phyloP scores from a whole-genome alignment of 2,329 filamentous ascomycete species.

The Xylaria sp. region DNA sequence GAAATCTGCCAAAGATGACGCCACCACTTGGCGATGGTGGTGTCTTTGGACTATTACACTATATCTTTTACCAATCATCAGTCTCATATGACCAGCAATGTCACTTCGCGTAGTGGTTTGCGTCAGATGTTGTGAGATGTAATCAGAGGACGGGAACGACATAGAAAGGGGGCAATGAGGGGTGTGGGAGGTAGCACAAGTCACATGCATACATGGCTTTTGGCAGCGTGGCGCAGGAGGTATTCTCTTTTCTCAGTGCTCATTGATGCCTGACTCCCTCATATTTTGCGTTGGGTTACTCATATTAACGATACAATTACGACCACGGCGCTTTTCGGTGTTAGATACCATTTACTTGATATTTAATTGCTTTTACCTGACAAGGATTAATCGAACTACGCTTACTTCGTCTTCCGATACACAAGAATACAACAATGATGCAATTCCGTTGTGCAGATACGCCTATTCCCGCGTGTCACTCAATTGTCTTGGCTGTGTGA shows the following conservation, averaged over 20 bases:
- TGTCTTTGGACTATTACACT: slow-evolving; percentile 39
- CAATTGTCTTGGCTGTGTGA: slow-evolving; percentile 15
- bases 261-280: slow-evolving; percentile 7
- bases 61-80: slow-evolving; percentile 37
- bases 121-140: slow-evolving; percentile 10
- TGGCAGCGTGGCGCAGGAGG: slow-evolving; percentile 34
- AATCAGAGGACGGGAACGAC: neutral
- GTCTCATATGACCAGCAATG: slow-evolving; percentile 30
- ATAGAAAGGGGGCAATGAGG: slow-evolving; percentile 4
- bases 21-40: slow-evolving; percentile 39
- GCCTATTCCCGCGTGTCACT: neutral
- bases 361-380: slow-evolving; percentile 7
- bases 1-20: slow-evolving; percentile 35
- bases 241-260: slow-evolving; percentile 17
- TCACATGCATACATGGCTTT: slow-evolving; percentile 31
- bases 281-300: slow-evolving; percentile 6
- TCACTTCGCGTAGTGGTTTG: neutral
- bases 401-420: neutral
- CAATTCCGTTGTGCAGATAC: neutral
- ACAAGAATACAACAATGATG: neutral
- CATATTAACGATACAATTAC: slow-evolving; percentile 18
- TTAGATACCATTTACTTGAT: slow-evolving; percentile 28
- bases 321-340: slow-evolving; percentile 18
- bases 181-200: slow-evolving; percentile 22
- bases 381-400: slow-evolving; percentile 11